These are phyloP conservation scores for Fonsecaea nubica DNA, from an alignment of 2,329 filamentous ascomycete species.

Conservation along the genomic window DNA sequence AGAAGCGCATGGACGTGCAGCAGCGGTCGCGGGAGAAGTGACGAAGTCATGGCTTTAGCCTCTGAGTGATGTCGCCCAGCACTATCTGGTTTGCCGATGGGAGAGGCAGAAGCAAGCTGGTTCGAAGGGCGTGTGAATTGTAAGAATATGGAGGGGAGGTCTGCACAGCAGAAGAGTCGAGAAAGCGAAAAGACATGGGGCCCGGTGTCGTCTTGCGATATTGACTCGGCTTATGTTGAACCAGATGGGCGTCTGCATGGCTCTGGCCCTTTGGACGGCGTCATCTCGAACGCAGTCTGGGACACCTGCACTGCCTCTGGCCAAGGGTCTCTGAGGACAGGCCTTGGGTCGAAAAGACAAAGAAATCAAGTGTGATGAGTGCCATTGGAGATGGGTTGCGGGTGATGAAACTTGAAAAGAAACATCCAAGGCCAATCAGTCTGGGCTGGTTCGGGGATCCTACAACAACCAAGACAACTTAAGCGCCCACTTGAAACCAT, in stretches of 20 bases:
- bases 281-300: conserved; percentile 10
- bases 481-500: conserved; percentile 28
- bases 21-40: not conserved
- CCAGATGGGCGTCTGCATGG: conserved; percentile 10
- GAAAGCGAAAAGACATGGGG: not conserved
- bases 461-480: not conserved
- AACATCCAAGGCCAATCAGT: conserved; percentile 3
- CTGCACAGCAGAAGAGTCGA: not conserved
- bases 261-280: conserved; percentile 11
- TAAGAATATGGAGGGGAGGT: not conserved
- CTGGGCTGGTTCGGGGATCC: not conserved
- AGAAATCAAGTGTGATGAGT: conserved; percentile 22
- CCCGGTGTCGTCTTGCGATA: not conserved
- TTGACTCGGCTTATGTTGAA: conserved; percentile 27
- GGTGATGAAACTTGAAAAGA: conserved; percentile 29
- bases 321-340: conserved; percentile 4
- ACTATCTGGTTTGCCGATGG: not conserved
- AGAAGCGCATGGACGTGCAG: conserved; percentile 16
- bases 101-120: not conserved
- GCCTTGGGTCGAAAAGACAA: conserved; percentile 7
- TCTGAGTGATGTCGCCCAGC: not conserved
- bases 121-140: not conserved
- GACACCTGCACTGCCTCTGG: conserved; percentile 23
- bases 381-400: conserved; percentile 23
- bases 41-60: conserved; percentile 3